Base-by-base conservation (phyloP, 257 asterid species). In the Solanum phureja region DNA sequence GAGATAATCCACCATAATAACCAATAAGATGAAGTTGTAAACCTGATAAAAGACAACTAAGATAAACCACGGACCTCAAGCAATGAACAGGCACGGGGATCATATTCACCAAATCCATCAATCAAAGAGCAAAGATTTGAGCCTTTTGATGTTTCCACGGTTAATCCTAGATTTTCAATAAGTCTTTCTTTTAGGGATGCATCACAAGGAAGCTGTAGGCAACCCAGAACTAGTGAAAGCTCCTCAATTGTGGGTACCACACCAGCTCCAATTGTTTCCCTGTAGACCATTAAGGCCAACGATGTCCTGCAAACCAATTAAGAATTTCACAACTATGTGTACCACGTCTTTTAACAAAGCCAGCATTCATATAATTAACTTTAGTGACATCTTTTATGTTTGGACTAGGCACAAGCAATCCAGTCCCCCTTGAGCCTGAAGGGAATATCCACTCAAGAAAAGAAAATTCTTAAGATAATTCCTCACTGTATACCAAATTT, bases 71-170 rank as follows among this genome's bases (percentile, higher is more conserved):
- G 58, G 37, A 96, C 99, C 99, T 96, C 98, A 79, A 97, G 93
- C 77, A 97, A 91, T 68, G 98, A 95, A 89, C 96, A 92, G 52
- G 98, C 98, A 46, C 98, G 98, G 83, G 99, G 93, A 92, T 97
- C 99, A 90, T 95, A 95, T 92, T 94, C 99, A 86, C 98, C 98
- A 90, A 95, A 97, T 87, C 99, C 99, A 90, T 95, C 98, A 92
- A 97, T 87, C 92, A 96, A 91, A 60, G 98, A 92, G 88, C 88
- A 91, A 62, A 93, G 90, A 40, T 91, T 94, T 89, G 93, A 90
- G 79, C 91, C 92, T 93, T 92, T 93, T 52, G 95, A 91, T 60
- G 87, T 72, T 89, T 88, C 88, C 72, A 83, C 44, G 83, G 92
- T 88, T 86, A 92, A 89, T 85, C 95, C 98, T 87, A 94, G 94